Percentiles rank a stretch among this genome's conserved stretches.
These are phyloP conservation scores for Rhodotorula graminis DNA, from an alignment of 768 basidiomycete species.

Conservation along the genomic window DNA sequence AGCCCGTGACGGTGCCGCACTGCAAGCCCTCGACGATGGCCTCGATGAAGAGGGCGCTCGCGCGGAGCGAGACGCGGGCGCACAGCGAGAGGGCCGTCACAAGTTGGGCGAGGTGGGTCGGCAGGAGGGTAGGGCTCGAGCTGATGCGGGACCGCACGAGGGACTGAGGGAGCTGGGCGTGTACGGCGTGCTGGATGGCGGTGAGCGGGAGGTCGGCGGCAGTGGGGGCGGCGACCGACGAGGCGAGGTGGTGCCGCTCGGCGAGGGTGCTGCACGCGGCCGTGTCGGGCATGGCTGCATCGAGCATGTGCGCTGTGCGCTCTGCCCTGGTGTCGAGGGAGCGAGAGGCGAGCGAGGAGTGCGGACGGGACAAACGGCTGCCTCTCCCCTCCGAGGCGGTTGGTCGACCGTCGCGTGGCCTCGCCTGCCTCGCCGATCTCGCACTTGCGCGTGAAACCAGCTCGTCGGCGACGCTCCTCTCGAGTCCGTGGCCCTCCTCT, in stretches of 20 bases:
- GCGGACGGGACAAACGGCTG: too few species aligned
- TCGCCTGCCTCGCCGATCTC: too few species aligned
- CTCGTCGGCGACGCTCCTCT: too few species aligned
- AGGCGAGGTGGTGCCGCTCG: background rate
- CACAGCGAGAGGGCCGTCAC: conserved; percentile 45
- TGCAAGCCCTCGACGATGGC: conserved; percentile 45
- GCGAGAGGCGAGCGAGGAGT: background rate
- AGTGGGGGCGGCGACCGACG: background rate
- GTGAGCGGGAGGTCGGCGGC: background rate
- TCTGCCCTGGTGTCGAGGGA: background rate
- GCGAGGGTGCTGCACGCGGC: background rate
- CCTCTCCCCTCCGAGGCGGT: too few species aligned
- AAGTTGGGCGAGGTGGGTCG: conserved; percentile 45
- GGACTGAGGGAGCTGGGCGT: conserved; percentile 15
- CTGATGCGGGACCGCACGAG: conserved; percentile 31
- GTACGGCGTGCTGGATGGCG: background rate
- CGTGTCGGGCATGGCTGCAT: background rate
- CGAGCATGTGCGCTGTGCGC: background rate
- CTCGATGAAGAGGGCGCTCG: conserved; percentile 46
- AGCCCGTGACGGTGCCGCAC: conserved; percentile 42
- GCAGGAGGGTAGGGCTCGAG: conserved; percentile 43
- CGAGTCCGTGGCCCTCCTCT: too few species aligned
- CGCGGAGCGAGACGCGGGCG: conserved; percentile 43
- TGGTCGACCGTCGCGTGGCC: too few species aligned
- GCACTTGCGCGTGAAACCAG: too few species aligned